Evolutionary conservation across 768 basidiomycete genomes (phyloP).

Genomic region (Naganishia friedmannii): DNA sequence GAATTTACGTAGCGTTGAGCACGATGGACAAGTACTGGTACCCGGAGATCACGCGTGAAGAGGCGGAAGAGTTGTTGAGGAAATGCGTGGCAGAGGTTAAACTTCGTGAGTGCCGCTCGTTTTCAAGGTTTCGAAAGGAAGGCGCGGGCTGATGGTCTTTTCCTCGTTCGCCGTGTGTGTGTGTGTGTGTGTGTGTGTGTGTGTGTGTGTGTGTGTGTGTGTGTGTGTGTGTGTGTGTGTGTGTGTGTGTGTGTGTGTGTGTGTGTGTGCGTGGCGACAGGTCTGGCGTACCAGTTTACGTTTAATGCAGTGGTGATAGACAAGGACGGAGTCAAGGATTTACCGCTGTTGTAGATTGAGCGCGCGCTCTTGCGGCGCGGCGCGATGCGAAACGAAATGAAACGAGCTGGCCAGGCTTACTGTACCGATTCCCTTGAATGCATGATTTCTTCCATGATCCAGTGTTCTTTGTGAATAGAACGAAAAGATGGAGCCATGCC

Average conservation of each 20-base stretch:
- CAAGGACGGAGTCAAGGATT: slow-evolving; percentile 64
- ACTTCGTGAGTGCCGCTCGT: slow-evolving; percentile 58
- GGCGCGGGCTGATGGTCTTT: neutral
- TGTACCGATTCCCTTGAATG: neutral
- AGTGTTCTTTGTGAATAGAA: neutral
- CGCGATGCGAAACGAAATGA: too few relatives aligned
- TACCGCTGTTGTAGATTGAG: slow-evolving; percentile 15
- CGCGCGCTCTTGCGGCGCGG: neutral
- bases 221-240: too few relatives aligned
- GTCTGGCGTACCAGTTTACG: slow-evolving; percentile 55
- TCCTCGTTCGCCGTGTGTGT: too few relatives aligned
- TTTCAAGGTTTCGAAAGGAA: neutral
- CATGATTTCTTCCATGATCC: neutral
- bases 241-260: too few relatives aligned
- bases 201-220: too few relatives aligned
- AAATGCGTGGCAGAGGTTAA: slow-evolving; percentile 86
- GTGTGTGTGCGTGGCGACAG: too few relatives aligned
- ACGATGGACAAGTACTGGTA: slow-evolving; percentile 92
- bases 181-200: too few relatives aligned
- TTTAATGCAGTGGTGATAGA: slow-evolving; percentile 91
- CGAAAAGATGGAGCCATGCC: neutral
- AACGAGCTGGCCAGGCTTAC: too few relatives aligned
- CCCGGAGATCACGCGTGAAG: slow-evolving; percentile 77
- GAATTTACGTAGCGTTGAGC: slow-evolving; percentile 84
- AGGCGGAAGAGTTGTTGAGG: slow-evolving; percentile 76